Percentiles rank a stretch among this genome's conserved stretches.
Conservation (phyloP, 192 early-diverging fungal genomes). For the Coemansia sp. region DNA sequence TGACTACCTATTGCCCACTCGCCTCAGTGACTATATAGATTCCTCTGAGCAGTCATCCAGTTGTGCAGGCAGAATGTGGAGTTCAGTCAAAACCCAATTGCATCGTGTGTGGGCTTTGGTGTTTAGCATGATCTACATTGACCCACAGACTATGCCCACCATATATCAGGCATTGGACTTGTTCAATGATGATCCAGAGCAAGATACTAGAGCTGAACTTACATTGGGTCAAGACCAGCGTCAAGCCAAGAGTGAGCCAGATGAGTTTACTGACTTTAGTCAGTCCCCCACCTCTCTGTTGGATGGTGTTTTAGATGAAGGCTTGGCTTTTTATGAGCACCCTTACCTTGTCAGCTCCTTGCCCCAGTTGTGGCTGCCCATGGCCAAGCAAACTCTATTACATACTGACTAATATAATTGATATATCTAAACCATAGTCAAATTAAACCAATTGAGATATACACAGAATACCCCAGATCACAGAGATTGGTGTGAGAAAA, state of each 20-base stretch:
- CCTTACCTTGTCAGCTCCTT: conserved; percentile 67
- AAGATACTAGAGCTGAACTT: conserved; percentile 34
- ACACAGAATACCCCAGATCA: too few species aligned
- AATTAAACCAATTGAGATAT: too few species aligned
- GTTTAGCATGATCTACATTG: conserved; percentile 50
- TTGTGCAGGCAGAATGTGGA: conserved; percentile 13
- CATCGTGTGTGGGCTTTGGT: conserved; percentile 11
- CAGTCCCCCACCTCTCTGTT: conserved; percentile 74
- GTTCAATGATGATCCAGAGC: conserved; percentile 6
- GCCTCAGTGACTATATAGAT: conserved; percentile 32
- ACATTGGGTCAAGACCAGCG: conserved; percentile 61
- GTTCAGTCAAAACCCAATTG: conserved; percentile 1
- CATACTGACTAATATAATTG: not conserved
- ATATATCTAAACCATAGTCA: too few species aligned
- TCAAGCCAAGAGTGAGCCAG: conserved; percentile 62
- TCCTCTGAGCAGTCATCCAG: conserved; percentile 21
- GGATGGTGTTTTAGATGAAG: conserved; percentile 70
- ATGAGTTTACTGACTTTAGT: conserved; percentile 69
- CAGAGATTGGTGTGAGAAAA: too few species aligned
- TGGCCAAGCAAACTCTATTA: conserved; percentile 20
- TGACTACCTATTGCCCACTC: conserved; percentile 48
- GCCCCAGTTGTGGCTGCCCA: conserved; percentile 74
- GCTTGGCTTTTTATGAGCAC: conserved; percentile 66
- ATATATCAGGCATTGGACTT: conserved; percentile 42
- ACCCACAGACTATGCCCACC: conserved; percentile 31